Evolutionary conservation across 768 basidiomycete species (phyloP).

Genomic region (Collybia mongolica): DNA sequence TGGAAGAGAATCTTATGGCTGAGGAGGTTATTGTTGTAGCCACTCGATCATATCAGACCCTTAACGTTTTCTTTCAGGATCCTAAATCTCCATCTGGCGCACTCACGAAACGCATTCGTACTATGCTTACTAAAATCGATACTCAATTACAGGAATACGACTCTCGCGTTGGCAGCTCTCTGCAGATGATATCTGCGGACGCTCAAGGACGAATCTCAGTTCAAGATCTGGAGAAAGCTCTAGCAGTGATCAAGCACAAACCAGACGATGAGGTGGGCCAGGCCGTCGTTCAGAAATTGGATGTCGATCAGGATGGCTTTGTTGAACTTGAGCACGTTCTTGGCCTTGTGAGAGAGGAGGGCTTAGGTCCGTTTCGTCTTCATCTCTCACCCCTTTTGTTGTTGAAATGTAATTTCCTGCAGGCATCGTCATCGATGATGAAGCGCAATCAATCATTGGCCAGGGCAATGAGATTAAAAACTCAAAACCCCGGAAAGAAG

Average conservation of each 20-base stretch:
- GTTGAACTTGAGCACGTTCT: constrained; percentile 95
- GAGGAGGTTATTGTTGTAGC: constrained; percentile 60
- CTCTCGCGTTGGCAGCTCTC: constrained; percentile 75
- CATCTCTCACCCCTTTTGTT: neutral
- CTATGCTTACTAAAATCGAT: constrained; percentile 96
- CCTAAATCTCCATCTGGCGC: constrained; percentile 80
- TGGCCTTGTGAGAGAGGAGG: constrained; percentile 85
- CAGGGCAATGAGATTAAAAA: constrained; percentile 83
- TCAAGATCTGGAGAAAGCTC: constrained; percentile 84
- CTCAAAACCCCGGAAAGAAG: constrained; percentile 87
- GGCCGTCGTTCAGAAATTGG: constrained; percentile 87
- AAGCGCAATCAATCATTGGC: constrained; percentile 78
- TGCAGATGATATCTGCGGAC: constrained; percentile 85
- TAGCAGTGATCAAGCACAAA: constrained; percentile 90
- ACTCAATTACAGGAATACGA: constrained; percentile 91
- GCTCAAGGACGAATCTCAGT: constrained; percentile 88
- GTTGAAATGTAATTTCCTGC: constrained; percentile 5
- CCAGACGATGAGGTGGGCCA: constrained; percentile 89
- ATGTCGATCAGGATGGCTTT: constrained; percentile 94
- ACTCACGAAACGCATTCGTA: constrained; percentile 93
- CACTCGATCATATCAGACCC: neutral
- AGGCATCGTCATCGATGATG: constrained; percentile 86
- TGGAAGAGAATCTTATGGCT: constrained; percentile 90
- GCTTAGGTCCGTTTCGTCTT: constrained; percentile 53
- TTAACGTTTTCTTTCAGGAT: constrained; percentile 40